Evolutionary conservation across 345 rosid genomes (phyloP).

Genomic region (Noccaea bulbosa): DNA sequence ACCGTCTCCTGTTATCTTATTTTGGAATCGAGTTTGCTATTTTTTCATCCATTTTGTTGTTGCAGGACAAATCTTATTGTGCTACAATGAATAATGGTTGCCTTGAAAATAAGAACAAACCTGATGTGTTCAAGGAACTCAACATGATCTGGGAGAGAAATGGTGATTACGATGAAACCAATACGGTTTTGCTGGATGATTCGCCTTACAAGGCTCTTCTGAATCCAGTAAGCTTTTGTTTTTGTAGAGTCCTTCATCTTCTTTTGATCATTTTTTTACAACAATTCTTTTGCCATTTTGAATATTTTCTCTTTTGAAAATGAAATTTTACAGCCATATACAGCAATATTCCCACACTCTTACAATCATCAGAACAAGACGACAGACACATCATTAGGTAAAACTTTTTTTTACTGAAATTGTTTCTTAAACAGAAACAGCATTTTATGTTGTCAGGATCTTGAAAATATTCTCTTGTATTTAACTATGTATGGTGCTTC

Average conservation of each 20-base stretch:
- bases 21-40: not conserved
- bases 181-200: conserved; percentile 83
- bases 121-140: conserved; percentile 75
- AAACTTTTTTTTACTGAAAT: not conserved
- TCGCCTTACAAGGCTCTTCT: conserved; percentile 94
- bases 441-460: too few relatives aligned
- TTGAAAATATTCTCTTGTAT: too few relatives aligned
- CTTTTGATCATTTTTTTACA: conserved; percentile 1
- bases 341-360: conserved; percentile 75
- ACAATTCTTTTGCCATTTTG: not conserved
- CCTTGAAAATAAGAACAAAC: conserved; percentile 40
- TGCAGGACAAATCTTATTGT: not conserved
- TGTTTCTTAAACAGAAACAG: not conserved
- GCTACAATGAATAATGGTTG: not conserved
- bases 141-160: conserved; percentile 70
- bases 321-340: conserved; percentile 54
- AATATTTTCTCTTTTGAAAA: not conserved
- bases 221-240: conserved; percentile 72
- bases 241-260: not conserved
- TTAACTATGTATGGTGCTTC: not conserved
- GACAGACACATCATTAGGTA: conserved; percentile 70
- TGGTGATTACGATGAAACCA: conserved; percentile 68
- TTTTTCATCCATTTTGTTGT: not conserved
- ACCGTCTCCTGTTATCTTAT: not conserved
- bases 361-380: conserved; percentile 52